Evolutionary conservation across 495 filamentous ascomycete species (phyloP).

Genomic region (Penicillium longicatenatum): DNA sequence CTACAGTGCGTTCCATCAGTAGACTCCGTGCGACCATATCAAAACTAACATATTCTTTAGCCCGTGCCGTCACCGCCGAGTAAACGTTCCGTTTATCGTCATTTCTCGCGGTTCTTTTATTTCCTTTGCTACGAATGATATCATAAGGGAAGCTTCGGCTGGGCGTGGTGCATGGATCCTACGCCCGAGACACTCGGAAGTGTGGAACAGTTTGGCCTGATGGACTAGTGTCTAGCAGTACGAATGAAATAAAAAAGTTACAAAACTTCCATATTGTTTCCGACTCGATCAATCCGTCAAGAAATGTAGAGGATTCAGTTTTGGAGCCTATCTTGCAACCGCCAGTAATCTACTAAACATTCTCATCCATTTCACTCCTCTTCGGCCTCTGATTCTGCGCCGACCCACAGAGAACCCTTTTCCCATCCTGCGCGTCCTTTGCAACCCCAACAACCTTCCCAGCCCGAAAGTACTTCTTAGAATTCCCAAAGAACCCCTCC

Average conservation of each 20-base stretch:
- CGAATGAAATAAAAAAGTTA: conserved; percentile 39
- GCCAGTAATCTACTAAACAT: not conserved
- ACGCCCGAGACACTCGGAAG: conserved; percentile 35
- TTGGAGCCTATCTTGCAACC: no score
- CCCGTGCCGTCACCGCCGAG: conserved; percentile 54
- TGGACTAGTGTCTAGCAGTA: conserved; percentile 34
- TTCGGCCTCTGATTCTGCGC: conserved; percentile 46
- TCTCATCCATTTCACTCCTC: conserved; percentile 30
- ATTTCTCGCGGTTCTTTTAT: conserved; percentile 46
- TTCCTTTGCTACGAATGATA: conserved; percentile 49
- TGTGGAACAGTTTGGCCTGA: conserved; percentile 34
- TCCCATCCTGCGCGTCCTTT: conserved; percentile 27
- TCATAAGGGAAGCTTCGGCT: conserved; percentile 45
- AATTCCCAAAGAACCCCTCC: conserved; percentile 72
- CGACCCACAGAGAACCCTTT: conserved; percentile 50
- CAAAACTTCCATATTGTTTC: conserved; percentile 29
- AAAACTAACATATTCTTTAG: conserved; percentile 32
- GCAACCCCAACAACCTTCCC: conserved; percentile 56
- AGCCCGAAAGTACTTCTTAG: conserved; percentile 72
- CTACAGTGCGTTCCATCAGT: conserved; percentile 69
- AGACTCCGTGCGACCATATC: not conserved
- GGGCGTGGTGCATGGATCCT: conserved; percentile 44
- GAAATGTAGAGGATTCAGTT: not conserved
- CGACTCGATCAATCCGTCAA: not conserved
- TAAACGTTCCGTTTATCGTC: conserved; percentile 43